Evolutionary conservation across 495 filamentous ascomycete species (phyloP), one percentile per base, ranked within the genome.

Genomic region (Astrocystis sublimbata): DNA sequence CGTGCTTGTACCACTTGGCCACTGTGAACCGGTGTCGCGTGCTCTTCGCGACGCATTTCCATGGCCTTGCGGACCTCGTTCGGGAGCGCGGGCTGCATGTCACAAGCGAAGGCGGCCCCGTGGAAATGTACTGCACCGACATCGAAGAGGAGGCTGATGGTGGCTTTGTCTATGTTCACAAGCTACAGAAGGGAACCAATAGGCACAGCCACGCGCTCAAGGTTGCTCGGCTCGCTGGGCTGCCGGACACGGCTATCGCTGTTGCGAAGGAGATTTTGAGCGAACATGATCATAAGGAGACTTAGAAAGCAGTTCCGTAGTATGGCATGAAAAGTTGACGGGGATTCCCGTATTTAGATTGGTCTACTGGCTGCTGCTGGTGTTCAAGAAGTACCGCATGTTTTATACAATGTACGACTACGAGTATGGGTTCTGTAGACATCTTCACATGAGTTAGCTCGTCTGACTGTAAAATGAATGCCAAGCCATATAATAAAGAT

Each of bases 21-120:
- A 77, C 85, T 56, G 80, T 85, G 3, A 96, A 93, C 71, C 79
- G 80, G 66, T 91, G 88, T 65, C 87, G 94, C 3, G 86, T 86
- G 2, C 82, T 98, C 35, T 98, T 98, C 70, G 94, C 96, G 3
- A 97, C 94, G 17, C 94, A 98, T 70, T 98, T 98, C 70, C 93
- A 98, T 71, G 78, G 75, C 7, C 76, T 98, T 23, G 89, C 88
- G 10, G 92, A 97, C 61, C 85, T 96, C 85, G 73, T 74, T 4
- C 66, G 62, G 0, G 70, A 73, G 47, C 62, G 67, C 9, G 68
- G 70, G 15, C 43, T 79, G 59, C 38, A 69, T 50, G 68, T 72
- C 2, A 63, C 65, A 15, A 71, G 75, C 26, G 87, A 86, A 0
- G 47, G 5, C 0, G 79, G 82, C 15, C 86, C 89, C 55, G 75